Evolutionary conservation across 2,329 filamentous ascomycete genomes (phyloP).

Genomic region (Teratosphaeria pseudoeucalypti): DNA sequence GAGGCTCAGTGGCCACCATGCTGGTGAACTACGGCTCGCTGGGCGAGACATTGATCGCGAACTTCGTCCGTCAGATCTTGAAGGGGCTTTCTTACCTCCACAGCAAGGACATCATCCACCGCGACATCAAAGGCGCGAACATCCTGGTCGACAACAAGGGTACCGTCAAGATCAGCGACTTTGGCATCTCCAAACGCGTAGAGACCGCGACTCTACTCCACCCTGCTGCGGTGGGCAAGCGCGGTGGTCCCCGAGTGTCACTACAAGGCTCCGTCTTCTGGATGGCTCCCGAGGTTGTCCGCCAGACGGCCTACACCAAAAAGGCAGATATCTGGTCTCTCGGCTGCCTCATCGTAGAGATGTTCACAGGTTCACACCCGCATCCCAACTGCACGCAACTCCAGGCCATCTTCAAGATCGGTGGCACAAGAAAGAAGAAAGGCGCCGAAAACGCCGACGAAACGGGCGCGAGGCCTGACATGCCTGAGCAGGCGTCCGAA

Average conservation of each 20-base stretch:
- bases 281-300: slow-evolving; percentile 99
- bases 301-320: slow-evolving; percentile 93
- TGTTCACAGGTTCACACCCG: slow-evolving; percentile 95
- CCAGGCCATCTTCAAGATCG: slow-evolving; percentile 96
- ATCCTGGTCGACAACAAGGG: slow-evolving; percentile 98
- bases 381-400: slow-evolving; percentile 96
- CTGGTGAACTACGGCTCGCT: slow-evolving; percentile 96
- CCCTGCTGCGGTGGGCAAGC: slow-evolving; percentile 34
- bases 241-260: slow-evolving; percentile 56
- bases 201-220: slow-evolving; percentile 69
- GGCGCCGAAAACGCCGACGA: slow-evolving; percentile 11
- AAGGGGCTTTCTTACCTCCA: slow-evolving; percentile 89
- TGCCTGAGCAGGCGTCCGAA: slow-evolving; percentile 74
- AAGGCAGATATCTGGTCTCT: slow-evolving; percentile 99
- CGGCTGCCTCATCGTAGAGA: slow-evolving; percentile 92
- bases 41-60: slow-evolving; percentile 83
- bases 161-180: slow-evolving; percentile 98
- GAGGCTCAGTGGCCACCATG: slow-evolving; percentile 96
- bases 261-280: slow-evolving; percentile 97
- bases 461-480: slow-evolving; percentile 63
- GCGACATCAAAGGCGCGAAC: slow-evolving; percentile 98
- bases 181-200: slow-evolving; percentile 95
- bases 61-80: slow-evolving; percentile 93
- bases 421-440: slow-evolving; percentile 66
- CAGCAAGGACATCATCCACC: slow-evolving; percentile 89